Evolutionary conservation across 2,329 filamentous ascomycete species (phyloP).

Genomic region (Esteya vermicola): DNA sequence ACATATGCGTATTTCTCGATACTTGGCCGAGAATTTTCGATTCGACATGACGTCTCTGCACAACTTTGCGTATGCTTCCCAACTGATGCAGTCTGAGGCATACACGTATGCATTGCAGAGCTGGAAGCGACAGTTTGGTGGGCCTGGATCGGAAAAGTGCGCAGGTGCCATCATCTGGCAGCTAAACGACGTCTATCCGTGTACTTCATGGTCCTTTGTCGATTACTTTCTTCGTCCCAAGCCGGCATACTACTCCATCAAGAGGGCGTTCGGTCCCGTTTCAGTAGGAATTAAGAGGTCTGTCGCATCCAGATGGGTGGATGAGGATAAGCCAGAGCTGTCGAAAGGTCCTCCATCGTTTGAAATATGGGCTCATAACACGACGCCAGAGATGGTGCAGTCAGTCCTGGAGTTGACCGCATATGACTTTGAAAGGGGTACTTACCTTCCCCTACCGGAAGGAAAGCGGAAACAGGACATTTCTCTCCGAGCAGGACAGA

Average conservation of each 20-base stretch:
- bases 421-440: neutral
- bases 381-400: constrained; percentile 46
- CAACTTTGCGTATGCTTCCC: constrained; percentile 39
- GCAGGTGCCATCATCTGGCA: constrained; percentile 57
- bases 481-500: neutral
- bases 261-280: constrained; percentile 43
- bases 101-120: constrained; percentile 29
- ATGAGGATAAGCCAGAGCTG: constrained; percentile 20
- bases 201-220: constrained; percentile 51
- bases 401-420: constrained; percentile 11
- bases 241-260: constrained; percentile 32
- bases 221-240: constrained; percentile 52
- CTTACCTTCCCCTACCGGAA: neutral
- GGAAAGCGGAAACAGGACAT: neutral
- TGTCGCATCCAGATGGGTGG: neutral
- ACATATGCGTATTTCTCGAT: constrained; percentile 55
- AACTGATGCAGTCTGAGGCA: constrained; percentile 35
- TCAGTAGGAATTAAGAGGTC: constrained; percentile 35
- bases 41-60: constrained; percentile 18
- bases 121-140: constrained; percentile 47
- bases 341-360: constrained; percentile 8
- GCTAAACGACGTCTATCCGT: constrained; percentile 57
- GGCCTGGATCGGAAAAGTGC: constrained; percentile 27
- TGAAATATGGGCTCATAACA: constrained; percentile 38
- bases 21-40: constrained; percentile 59